Evolutionary conservation across 345 rosid species (phyloP).

Genomic region (Pistacia integerrima): DNA sequence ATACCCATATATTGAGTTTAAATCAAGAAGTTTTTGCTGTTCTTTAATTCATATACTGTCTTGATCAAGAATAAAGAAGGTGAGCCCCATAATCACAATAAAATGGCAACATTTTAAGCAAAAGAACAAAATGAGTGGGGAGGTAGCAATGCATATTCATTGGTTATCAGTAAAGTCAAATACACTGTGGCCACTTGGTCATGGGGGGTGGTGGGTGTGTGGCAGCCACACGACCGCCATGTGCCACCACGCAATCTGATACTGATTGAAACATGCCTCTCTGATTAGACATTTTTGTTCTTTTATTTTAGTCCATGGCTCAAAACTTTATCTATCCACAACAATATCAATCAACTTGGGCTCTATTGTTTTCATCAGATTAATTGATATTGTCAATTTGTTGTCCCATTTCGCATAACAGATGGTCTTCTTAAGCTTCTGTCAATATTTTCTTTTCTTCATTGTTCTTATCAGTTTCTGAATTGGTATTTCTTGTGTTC

Average conservation of each 20-base stretch:
- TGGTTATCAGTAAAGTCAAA: conserved; percentile 13
- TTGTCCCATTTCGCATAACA: not conserved
- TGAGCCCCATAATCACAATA: not conserved
- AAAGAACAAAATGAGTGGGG: conserved; percentile 4
- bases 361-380: not conserved
- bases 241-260: conserved; percentile 1
- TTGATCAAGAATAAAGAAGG: not conserved
- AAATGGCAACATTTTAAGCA: no score
- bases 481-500: not conserved
- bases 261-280: not conserved
- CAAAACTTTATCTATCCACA: not conserved
- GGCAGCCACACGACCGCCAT: conserved; percentile 17
- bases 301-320: not conserved
- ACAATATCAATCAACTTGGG: not conserved
- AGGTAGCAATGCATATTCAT: not conserved
- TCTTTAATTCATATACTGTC: no score
- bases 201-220: not conserved
- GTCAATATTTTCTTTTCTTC: not conserved
- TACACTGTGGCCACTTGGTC: not conserved
- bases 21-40: no score
- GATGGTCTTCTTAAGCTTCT: not conserved
- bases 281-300: not conserved
- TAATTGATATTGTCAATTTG: not conserved
- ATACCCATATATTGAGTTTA: no score
- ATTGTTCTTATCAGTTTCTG: not conserved